phyloP scores from a whole-genome alignment of 23 red algal species.

The Pyropia yezoensis region DNA sequence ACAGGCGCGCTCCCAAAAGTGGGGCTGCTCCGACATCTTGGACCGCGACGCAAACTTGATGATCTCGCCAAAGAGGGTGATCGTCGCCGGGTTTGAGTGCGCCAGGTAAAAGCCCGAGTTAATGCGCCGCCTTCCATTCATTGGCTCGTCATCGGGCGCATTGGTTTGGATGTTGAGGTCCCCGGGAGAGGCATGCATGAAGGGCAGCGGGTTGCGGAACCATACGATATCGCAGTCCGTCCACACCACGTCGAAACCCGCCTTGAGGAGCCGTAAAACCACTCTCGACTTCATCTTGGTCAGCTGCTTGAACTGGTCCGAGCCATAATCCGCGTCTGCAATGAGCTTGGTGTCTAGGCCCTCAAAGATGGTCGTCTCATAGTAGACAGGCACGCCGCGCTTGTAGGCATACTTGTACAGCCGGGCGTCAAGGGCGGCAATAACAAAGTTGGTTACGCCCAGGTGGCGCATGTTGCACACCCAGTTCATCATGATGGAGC shows the following conservation, averaged over 20 bases:
- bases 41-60: slow-evolving; percentile 53
- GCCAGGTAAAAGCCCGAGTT: slow-evolving; percentile 86
- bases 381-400: slow-evolving; percentile 63
- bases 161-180: slow-evolving; percentile 68
- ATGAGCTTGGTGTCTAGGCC: slow-evolving; percentile 1
- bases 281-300: slow-evolving; percentile 90
- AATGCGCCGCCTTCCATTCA: slow-evolving; percentile 51
- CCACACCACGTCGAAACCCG: slow-evolving; percentile 84
- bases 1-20: slow-evolving; percentile 81
- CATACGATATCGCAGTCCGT: slow-evolving; percentile 78
- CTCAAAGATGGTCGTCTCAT: slow-evolving; percentile 14
- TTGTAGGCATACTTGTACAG: slow-evolving; percentile 69
- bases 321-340: slow-evolving; percentile 45
- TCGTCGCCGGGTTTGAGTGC: slow-evolving; percentile 17
- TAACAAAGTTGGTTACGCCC: slow-evolving; percentile 59
- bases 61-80: slow-evolving; percentile 46
- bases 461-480: slow-evolving; percentile 83
- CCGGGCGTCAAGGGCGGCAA: slow-evolving; percentile 73
- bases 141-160: slow-evolving; percentile 39
- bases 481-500: slow-evolving; percentile 89
- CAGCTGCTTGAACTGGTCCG: slow-evolving; percentile 55
- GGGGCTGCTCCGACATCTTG: slow-evolving; percentile 81
- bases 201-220: slow-evolving; percentile 54
- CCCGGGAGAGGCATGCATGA: slow-evolving; percentile 14
- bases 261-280: slow-evolving; percentile 53